Evolutionary conservation across 1,139 yeast species (phyloP).

Genomic region (Candida anutae): DNA sequence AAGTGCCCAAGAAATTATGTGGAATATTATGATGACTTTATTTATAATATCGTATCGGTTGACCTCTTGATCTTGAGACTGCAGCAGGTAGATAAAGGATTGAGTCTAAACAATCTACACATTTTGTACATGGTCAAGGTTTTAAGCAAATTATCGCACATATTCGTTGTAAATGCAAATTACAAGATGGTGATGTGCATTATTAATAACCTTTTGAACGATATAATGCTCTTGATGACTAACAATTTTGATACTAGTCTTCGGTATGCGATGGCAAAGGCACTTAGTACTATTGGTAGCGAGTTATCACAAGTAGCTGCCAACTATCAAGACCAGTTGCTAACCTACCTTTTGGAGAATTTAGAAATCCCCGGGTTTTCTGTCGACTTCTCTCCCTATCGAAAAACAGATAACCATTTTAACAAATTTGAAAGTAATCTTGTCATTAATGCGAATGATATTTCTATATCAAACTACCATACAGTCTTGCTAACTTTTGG

Average conservation of each 20-base stretch:
- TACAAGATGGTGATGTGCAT: slow-evolving; percentile 15
- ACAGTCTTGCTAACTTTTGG: slow-evolving; percentile 30
- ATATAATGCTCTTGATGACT: slow-evolving; percentile 18
- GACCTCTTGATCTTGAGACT: slow-evolving; percentile 7
- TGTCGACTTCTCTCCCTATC: slow-evolving; percentile 2
- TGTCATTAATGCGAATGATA: slow-evolving; percentile 12
- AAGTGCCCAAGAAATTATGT: slow-evolving; percentile 9
- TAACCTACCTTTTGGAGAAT: slow-evolving; percentile 19
- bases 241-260: slow-evolving; percentile 23
- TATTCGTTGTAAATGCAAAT: slow-evolving; percentile 9
- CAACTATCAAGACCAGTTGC: slow-evolving; percentile 30
- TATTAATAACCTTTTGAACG: slow-evolving; percentile 23
- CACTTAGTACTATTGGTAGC: slow-evolving; percentile 18
- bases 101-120: slow-evolving; percentile 14
- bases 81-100: slow-evolving; percentile 4
- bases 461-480: slow-evolving; percentile 26
- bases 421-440: slow-evolving; percentile 6
- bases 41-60: slow-evolving; percentile 11
- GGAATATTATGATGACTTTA: slow-evolving; percentile 6
- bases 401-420: slow-evolving; percentile 1
- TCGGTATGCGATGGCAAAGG: slow-evolving; percentile 32
- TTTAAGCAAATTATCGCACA: slow-evolving; percentile 21
- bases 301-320: slow-evolving; percentile 15
- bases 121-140: slow-evolving; percentile 27
- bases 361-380: slow-evolving; percentile 11